phyloP scores from a whole-genome alignment of 257 asterid species.

The Salvia splendens region DNA sequence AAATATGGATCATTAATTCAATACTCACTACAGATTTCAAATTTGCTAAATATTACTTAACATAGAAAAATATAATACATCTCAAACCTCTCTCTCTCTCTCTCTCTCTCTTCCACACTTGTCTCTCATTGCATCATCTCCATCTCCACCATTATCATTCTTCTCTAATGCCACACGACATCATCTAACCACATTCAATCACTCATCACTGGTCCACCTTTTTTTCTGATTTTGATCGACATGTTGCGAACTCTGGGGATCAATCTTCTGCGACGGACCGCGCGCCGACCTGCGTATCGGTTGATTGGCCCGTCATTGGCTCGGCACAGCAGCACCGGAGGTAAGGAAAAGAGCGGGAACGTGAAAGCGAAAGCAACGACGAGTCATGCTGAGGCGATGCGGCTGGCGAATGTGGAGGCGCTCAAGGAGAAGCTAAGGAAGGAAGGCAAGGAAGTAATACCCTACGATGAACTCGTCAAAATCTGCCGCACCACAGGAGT shows the following conservation, averaged over 20 bases:
- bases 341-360: not conserved
- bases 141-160: slow-evolving; percentile 10
- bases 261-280: slow-evolving; percentile 33
- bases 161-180: slow-evolving; percentile 29
- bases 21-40: too few relatives aligned
- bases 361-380: slow-evolving; percentile 27
- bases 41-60: too few relatives aligned
- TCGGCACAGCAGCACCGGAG: slow-evolving; percentile 27
- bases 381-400: slow-evolving; percentile 73
- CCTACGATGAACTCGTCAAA: slow-evolving; percentile 52
- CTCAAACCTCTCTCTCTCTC: not conserved
- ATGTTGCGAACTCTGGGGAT: slow-evolving; percentile 41
- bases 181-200: slow-evolving; percentile 8
- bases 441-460: slow-evolving; percentile 63
- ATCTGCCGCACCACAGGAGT: slow-evolving; percentile 62
- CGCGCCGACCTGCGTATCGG: slow-evolving; percentile 1
- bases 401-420: slow-evolving; percentile 78
- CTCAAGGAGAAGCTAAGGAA: slow-evolving; percentile 66
- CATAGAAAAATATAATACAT: not conserved
- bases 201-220: not conserved
- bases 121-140: slow-evolving; percentile 15
- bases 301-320: not conserved
- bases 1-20: too few relatives aligned
- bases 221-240: not conserved
- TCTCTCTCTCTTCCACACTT: slow-evolving; percentile 14